Conservation (phyloP, 352 stramenopile genomes). For the Phytopythium oedochilum region DNA sequence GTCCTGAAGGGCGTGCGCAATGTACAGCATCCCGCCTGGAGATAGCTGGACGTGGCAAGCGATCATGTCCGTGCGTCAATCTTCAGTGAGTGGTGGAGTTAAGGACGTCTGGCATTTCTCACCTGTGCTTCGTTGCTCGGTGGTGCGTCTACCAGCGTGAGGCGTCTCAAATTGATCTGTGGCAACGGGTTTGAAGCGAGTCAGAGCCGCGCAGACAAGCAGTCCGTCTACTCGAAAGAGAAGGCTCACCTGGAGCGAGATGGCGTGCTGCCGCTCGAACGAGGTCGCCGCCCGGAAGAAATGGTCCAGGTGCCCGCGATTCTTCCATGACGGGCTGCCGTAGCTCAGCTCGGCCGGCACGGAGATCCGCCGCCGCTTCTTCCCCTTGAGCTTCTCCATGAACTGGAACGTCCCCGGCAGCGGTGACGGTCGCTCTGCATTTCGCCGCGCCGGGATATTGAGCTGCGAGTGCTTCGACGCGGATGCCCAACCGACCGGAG, state of each 20-base stretch:
- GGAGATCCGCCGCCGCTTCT: constrained; percentile 39
- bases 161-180: constrained; percentile 33
- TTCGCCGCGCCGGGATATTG: background rate
- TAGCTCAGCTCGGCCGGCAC: constrained; percentile 39
- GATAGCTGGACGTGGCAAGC: background rate
- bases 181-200: background rate
- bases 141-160: constrained; percentile 32
- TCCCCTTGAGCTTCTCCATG: constrained; percentile 53
- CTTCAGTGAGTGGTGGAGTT: background rate
- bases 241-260: constrained; percentile 41
- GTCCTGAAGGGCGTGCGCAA: constrained; percentile 36
- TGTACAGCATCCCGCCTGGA: constrained; percentile 40
- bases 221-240: background rate
- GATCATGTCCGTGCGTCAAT: too few species aligned
- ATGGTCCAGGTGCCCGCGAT: constrained; percentile 45
- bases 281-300: constrained; percentile 46
- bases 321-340: constrained; percentile 46
- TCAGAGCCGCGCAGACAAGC: background rate
- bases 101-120: background rate
- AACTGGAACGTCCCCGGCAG: constrained; percentile 56
- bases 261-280: constrained; percentile 51
- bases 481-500: background rate
- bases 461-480: background rate
- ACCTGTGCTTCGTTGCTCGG: background rate
- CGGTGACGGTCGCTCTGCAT: constrained; percentile 6